Percentiles rank a stretch among this genome's conserved stretches.
Conservation (phyloP, 129 eudicot genomes). For the Flaveria linearis region DNA sequence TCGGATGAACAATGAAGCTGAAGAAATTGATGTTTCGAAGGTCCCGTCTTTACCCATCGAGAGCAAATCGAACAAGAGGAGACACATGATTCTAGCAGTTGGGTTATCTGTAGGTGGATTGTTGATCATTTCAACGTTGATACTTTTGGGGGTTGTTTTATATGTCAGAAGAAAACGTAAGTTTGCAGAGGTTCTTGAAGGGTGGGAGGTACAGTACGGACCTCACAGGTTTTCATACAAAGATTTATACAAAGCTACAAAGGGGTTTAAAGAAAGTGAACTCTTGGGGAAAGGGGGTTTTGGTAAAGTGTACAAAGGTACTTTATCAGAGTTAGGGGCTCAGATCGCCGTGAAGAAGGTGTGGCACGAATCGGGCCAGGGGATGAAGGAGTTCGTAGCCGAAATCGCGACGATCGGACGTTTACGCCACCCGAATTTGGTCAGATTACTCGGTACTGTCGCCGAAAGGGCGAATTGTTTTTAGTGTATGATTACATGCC, state of each 20-base stretch:
- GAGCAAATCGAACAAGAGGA: conserved; percentile 20
- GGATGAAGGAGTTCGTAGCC: conserved; percentile 56
- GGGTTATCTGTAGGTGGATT: conserved; percentile 32
- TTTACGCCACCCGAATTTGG: conserved; percentile 52
- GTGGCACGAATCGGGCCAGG: conserved; percentile 53
- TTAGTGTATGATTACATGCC: conserved; percentile 53
- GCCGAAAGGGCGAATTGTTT: conserved; percentile 42
- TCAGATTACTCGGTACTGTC: conserved; percentile 43
- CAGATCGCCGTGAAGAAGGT: conserved; percentile 50
- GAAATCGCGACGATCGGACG: conserved; percentile 49
- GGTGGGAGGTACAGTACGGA: conserved; percentile 54
- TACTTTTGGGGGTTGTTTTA: conserved; percentile 13
- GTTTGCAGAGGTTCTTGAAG: conserved; percentile 48
- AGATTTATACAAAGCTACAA: conserved; percentile 50
- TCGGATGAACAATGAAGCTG: conserved; percentile 43
- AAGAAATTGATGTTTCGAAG: conserved; percentile 40
- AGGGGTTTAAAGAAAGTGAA: conserved; percentile 50
- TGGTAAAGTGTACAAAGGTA: conserved; percentile 52
- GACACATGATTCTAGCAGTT: conserved; percentile 23
- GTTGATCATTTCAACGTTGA: not conserved
- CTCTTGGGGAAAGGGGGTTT: conserved; percentile 54
- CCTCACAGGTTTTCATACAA: conserved; percentile 47
- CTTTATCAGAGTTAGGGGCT: conserved; percentile 27
- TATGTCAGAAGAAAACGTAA: conserved; percentile 31
- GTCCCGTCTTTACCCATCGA: conserved; percentile 42